Percentiles rank a stretch among this genome's conserved stretches.
Conservation (phyloP, 768 basidiomycete species). For the Amanita brunnescens region DNA sequence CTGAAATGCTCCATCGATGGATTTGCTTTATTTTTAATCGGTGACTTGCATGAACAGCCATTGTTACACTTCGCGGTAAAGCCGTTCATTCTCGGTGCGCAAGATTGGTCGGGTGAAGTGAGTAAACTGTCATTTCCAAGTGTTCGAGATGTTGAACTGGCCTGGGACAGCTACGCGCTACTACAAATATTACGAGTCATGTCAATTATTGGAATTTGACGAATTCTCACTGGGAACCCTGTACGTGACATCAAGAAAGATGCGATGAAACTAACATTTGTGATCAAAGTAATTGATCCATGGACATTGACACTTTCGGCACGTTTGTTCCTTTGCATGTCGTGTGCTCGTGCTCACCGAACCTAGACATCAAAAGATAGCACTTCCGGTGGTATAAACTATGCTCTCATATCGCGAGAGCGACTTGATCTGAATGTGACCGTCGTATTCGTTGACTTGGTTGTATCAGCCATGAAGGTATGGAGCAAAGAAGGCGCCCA, state of each 20-base stretch:
- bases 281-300: constrained; percentile 75
- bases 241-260: constrained; percentile 31
- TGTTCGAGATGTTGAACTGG: not conserved
- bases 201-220: constrained; percentile 96
- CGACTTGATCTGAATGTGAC: constrained; percentile 88
- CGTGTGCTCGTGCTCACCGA: not conserved
- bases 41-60: constrained; percentile 92
- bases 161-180: constrained; percentile 62
- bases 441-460: constrained; percentile 82
- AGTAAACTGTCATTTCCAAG: constrained; percentile 8
- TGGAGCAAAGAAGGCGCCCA: constrained; percentile 69
- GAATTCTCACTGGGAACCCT: constrained; percentile 97
- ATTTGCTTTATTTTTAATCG: constrained; percentile 88
- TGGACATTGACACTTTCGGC: constrained; percentile 83
- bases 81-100: constrained; percentile 72
- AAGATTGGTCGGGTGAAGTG: constrained; percentile 94
- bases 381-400: constrained; percentile 39
- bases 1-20: constrained; percentile 83
- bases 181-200: constrained; percentile 69
- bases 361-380: constrained; percentile 46
- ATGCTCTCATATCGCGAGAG: constrained; percentile 66
- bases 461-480: constrained; percentile 60
- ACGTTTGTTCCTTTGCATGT: constrained; percentile 8
- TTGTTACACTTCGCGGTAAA: constrained; percentile 84
- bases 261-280: constrained; percentile 1